Conservation (phyloP, 2,329 filamentous ascomycete species). For the Beauveria varroae region DNA sequence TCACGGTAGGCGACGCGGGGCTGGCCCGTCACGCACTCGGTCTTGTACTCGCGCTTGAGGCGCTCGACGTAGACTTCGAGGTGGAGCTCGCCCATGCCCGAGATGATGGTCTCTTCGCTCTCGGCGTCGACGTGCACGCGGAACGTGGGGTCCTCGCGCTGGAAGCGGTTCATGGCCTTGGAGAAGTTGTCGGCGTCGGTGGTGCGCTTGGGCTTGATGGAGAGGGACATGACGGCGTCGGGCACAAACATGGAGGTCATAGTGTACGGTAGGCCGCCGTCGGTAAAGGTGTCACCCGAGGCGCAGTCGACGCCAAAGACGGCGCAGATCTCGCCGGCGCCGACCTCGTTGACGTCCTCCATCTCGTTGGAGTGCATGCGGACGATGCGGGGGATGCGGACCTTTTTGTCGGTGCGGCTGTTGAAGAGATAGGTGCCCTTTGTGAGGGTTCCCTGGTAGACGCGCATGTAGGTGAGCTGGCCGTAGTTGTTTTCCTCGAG, state of each 20-base stretch:
- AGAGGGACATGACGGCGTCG: constrained; percentile 95
- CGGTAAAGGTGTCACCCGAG: constrained; percentile 96
- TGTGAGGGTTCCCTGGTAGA: constrained; percentile 86
- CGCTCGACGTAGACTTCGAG: constrained; percentile 97
- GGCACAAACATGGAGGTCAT: constrained; percentile 99
- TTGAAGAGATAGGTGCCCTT: constrained; percentile 93
- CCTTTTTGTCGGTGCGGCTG: constrained; percentile 87
- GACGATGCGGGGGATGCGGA: constrained; percentile 93
- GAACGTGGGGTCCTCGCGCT: constrained; percentile 97
- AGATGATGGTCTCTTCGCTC: constrained; percentile 94
- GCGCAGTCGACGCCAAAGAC: constrained; percentile 98
- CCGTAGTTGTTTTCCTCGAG: constrained; percentile 98
- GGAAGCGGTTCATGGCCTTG: constrained; percentile 98
- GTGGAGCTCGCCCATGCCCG: constrained; percentile 96
- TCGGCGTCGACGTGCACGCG: constrained; percentile 86
- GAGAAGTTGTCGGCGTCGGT: constrained; percentile 92
- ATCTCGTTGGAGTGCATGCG: constrained; percentile 99
- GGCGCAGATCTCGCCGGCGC: constrained; percentile 95
- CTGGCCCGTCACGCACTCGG: constrained; percentile 91
- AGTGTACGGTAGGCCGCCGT: constrained; percentile 82
- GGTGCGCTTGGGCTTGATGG: constrained; percentile 90
- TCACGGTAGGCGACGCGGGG: constrained; percentile 96
- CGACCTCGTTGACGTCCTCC: constrained; percentile 90
- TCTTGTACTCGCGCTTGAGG: constrained; percentile 92
- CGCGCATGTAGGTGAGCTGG: constrained; percentile 95